Conservation (phyloP, 78 protist genomes). For the Diacronema lutheri region DNA sequence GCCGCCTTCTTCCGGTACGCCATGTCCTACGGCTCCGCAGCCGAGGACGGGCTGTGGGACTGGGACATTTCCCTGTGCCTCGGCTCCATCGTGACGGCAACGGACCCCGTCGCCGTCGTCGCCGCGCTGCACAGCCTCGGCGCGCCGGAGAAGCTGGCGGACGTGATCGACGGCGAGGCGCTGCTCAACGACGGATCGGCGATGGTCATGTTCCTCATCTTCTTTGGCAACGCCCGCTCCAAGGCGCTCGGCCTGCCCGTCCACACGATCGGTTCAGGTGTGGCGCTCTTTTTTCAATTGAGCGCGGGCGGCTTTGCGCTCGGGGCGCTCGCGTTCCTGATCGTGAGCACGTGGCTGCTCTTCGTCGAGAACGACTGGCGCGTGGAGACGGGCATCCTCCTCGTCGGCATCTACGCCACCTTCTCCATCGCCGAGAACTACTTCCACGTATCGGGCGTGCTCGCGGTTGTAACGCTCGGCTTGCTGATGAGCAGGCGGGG, state of each 20-base stretch:
- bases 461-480: neutral
- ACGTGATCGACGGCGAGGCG: slow-evolving; percentile 68
- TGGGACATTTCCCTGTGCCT: slow-evolving; percentile 6
- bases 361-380: no score
- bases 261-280: no score
- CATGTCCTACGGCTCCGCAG: no score
- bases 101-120: slow-evolving; percentile 83
- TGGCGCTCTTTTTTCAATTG: no score
- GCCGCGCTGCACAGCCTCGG: slow-evolving; percentile 68
- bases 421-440: slow-evolving; percentile 35
- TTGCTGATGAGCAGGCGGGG: no score
- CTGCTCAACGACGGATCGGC: slow-evolving; percentile 78
- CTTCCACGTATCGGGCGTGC: neutral
- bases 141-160: slow-evolving; percentile 35
- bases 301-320: no score
- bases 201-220: slow-evolving; percentile 43
- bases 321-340: no score
- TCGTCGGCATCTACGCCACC: slow-evolving; percentile 26
- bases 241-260: neutral
- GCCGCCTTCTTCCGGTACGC: neutral
- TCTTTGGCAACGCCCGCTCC: neutral
- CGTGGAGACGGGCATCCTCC: slow-evolving; percentile 23
- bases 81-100: slow-evolving; percentile 59
- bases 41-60: slow-evolving; percentile 17
- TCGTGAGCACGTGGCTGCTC: no score